A percentile compares a stretch with the other conserved stretches of the same genome.
phyloP scores from a whole-genome alignment of 1,284 basidiomycete species.

The Anthracocystis panici-leucophaei region DNA sequence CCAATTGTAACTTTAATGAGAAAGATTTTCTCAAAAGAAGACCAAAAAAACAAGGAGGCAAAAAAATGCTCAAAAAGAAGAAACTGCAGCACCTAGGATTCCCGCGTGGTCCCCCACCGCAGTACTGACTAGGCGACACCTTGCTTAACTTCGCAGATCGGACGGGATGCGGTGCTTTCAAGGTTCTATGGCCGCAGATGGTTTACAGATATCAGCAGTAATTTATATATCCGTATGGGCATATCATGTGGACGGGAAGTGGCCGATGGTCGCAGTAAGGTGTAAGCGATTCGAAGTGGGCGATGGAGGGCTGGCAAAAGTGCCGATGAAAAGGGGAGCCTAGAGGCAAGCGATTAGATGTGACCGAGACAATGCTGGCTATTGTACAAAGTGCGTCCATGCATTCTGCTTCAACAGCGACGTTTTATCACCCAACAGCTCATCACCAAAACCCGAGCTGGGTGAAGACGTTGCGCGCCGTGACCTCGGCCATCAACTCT shows the following conservation, averaged over 20 bases:
- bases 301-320: no score
- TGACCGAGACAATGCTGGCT: background rate
- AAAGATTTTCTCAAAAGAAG: no score
- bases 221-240: no score
- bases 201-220: background rate
- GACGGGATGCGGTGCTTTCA: constrained; percentile 84
- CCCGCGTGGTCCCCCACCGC: constrained; percentile 85
- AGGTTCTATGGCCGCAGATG: constrained; percentile 82
- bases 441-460: constrained; percentile 21
- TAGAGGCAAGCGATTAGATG: background rate
- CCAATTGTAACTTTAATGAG: no score
- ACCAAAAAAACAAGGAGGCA: background rate
- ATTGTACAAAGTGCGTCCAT: constrained; percentile 33
- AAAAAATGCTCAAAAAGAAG: constrained; percentile 40
- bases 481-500: constrained; percentile 24
- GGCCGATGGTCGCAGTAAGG: no score
- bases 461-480: constrained; percentile 27
- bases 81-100: constrained; percentile 84
- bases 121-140: constrained; percentile 84
- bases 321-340: no score
- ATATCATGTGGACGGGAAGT: no score
- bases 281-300: no score
- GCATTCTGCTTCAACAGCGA: constrained; percentile 11
- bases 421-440: constrained; percentile 17
- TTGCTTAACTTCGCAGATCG: constrained; percentile 83